A percentile compares a stretch with the other conserved stretches of the same genome.
phyloP scores from a whole-genome alignment of 257 asterid genomes.

The Leptodermis oblonga region DNA sequence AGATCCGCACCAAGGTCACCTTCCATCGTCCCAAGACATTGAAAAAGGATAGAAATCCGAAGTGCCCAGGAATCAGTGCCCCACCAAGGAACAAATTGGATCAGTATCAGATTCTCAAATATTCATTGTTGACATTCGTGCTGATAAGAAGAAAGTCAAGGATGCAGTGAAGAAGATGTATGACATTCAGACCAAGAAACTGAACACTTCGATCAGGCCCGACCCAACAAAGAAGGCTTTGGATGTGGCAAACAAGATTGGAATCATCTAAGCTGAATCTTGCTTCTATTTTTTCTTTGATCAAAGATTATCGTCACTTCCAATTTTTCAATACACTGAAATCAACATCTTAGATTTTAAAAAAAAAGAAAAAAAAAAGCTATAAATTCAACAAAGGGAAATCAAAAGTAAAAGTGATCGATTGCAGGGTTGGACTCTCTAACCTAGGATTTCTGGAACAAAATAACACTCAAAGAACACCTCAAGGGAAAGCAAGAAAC shows the following conservation, averaged over 20 bases:
- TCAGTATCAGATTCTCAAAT: constrained; percentile 31
- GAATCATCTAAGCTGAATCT: constrained; percentile 30
- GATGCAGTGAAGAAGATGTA: constrained; percentile 39
- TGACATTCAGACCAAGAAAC: constrained; percentile 36
- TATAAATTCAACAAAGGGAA: too few relatives aligned
- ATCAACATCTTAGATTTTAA: neutral
- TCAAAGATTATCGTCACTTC: neutral
- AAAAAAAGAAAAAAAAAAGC: too few relatives aligned
- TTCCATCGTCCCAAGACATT: constrained; percentile 35
- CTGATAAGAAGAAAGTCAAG: constrained; percentile 33
- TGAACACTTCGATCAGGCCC: constrained; percentile 33
- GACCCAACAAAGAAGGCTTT: neutral
- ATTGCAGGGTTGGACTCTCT: too few relatives aligned
- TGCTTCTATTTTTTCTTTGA: neutral
- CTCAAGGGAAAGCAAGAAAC: too few relatives aligned
- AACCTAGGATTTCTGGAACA: too few relatives aligned
- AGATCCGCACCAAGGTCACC: constrained; percentile 38
- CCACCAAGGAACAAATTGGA: constrained; percentile 33
- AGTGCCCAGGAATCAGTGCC: constrained; percentile 35
- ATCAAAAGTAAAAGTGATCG: too few relatives aligned
- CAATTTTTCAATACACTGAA: neutral
- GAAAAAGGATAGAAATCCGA: constrained; percentile 31
- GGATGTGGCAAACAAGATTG: constrained; percentile 48
- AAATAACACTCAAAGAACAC: too few relatives aligned
- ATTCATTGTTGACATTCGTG: constrained; percentile 33